A percentile compares a stretch with the other conserved stretches of the same genome.
phyloP scores from a whole-genome alignment of 2,329 filamentous ascomycete species.

The Akanthomyces lecanii region DNA sequence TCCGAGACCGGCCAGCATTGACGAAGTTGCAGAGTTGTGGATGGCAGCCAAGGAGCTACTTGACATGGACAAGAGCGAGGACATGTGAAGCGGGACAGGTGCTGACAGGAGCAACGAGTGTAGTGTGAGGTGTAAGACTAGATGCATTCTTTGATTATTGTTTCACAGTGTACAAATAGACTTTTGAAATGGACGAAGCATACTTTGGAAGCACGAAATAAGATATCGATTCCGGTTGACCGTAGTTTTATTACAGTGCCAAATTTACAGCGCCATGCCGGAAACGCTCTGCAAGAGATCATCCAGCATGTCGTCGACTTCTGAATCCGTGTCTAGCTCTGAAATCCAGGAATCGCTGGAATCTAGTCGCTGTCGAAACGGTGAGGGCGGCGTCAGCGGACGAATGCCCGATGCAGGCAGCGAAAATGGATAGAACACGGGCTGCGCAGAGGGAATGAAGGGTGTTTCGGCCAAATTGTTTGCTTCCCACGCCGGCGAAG shows the following conservation, averaged over 20 bases:
- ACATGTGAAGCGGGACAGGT: background rate
- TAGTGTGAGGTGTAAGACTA: background rate
- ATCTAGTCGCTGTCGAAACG: background rate
- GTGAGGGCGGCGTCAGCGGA: conserved; percentile 8
- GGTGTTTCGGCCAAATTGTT: background rate
- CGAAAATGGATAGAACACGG: conserved; percentile 14
- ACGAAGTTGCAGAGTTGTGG: conserved; percentile 22
- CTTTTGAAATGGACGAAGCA: background rate
- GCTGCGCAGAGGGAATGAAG: conserved; percentile 16
- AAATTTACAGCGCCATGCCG: background rate
- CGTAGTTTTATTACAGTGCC: background rate
- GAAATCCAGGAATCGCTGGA: background rate
- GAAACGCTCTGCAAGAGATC: background rate
- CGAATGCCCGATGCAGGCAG: conserved; percentile 4
- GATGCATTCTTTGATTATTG: background rate
- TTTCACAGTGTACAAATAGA: background rate
- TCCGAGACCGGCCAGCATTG: conserved; percentile 6
- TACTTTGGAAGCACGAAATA: background rate
- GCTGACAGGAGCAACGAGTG: background rate
- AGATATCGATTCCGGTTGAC: background rate
- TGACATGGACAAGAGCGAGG: conserved; percentile 11
- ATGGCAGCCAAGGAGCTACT: conserved; percentile 26
- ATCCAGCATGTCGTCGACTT: background rate
- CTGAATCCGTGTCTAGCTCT: background rate
- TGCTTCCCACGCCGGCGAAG: background rate